These are phyloP conservation scores for Abrus precatorius DNA, from an alignment of 306 rosid genomes.

Conservation along the genomic window DNA sequence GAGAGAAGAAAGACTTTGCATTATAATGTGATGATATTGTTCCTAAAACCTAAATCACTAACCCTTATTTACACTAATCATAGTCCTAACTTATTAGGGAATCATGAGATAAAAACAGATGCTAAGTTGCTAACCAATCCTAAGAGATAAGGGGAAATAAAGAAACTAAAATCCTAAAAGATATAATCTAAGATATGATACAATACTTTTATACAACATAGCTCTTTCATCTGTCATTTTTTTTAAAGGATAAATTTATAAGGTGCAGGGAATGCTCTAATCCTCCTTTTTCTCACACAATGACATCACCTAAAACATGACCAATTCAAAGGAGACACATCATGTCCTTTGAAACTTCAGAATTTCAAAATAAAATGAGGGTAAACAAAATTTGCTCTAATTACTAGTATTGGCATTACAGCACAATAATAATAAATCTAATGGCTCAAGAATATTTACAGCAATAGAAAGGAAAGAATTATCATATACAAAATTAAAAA, in stretches of 20 bases:
- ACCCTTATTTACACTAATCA: too few species aligned
- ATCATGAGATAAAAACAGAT: too few species aligned
- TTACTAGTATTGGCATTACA: conserved; percentile 19
- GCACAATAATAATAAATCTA: neutral
- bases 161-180: too few species aligned
- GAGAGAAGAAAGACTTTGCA: too few species aligned
- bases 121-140: too few species aligned
- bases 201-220: too few species aligned
- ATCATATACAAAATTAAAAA: neutral
- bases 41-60: too few species aligned
- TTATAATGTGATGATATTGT: too few species aligned
- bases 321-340: conserved; percentile 12
- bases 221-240: too few species aligned
- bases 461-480: conserved; percentile 38
- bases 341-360: neutral
- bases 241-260: neutral
- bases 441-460: conserved; percentile 13
- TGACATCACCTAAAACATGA: neutral
- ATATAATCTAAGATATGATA: too few species aligned
- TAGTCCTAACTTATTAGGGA: too few species aligned
- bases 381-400: neutral
- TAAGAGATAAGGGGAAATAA: too few species aligned
- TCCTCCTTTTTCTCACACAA: neutral
- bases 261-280: neutral
- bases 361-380: conserved; percentile 2